These are phyloP conservation scores for Niveomyces coronatus DNA, from an alignment of 2,329 filamentous ascomycete species.

Conservation along the genomic window DNA sequence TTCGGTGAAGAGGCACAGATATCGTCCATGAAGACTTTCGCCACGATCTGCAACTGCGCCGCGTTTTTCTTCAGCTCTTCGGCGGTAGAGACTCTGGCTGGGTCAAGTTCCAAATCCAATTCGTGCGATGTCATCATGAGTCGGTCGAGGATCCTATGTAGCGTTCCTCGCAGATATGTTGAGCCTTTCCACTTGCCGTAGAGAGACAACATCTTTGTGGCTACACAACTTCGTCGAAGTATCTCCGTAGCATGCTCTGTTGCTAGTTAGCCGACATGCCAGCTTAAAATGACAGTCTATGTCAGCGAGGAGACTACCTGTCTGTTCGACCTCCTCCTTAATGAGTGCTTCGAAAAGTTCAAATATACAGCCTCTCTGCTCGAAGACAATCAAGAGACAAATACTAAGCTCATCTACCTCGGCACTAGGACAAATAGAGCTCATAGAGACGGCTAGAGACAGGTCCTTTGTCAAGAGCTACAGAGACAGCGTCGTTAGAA, in stretches of 20 bases:
- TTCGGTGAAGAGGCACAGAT: slow-evolving; percentile 52
- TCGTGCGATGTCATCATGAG: slow-evolving; percentile 58
- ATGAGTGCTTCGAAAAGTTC: slow-evolving; percentile 55
- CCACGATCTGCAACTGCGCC: slow-evolving; percentile 53
- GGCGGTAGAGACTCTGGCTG: slow-evolving; percentile 45
- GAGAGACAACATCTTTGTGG: slow-evolving; percentile 62
- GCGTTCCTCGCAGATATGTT: slow-evolving; percentile 50
- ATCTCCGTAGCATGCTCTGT: slow-evolving; percentile 58
- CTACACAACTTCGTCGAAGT: slow-evolving; percentile 56
- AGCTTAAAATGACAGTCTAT: not conserved
- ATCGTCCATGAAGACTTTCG: slow-evolving; percentile 61
- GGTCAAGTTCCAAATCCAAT: slow-evolving; percentile 58
- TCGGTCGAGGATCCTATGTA: slow-evolving; percentile 57
- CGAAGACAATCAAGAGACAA: slow-evolving; percentile 59
- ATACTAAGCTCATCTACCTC: slow-evolving; percentile 62
- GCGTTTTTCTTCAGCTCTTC: slow-evolving; percentile 59
- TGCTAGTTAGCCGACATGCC: slow-evolving; percentile 10
- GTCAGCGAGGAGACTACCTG: slow-evolving; percentile 32
- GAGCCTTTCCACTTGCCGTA: slow-evolving; percentile 64
- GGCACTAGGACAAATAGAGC: slow-evolving; percentile 53
- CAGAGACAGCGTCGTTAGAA: slow-evolving; percentile 6
- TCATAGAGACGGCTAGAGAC: slow-evolving; percentile 52
- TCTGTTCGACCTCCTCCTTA: slow-evolving; percentile 58
- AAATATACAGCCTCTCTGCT: slow-evolving; percentile 53
- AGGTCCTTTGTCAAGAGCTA: slow-evolving; percentile 53